Evolutionary conservation across 495 filamentous ascomycete species (phyloP).

Genomic region (Hapsidospora chrysogenum): DNA sequence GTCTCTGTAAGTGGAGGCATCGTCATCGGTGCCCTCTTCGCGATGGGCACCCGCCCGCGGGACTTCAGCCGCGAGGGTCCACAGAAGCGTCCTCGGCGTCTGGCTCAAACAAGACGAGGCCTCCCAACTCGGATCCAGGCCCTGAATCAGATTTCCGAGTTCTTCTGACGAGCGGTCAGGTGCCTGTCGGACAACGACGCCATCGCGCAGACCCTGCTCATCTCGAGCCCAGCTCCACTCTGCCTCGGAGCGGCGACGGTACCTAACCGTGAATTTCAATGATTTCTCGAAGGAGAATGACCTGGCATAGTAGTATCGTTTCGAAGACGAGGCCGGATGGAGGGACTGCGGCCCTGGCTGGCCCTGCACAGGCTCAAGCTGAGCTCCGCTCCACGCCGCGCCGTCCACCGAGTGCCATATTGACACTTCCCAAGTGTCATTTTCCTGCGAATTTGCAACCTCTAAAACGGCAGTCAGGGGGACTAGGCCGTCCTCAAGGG

Average conservation of each 20-base stretch:
- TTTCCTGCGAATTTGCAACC: conserved; percentile 32
- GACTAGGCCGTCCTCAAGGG: conserved; percentile 32
- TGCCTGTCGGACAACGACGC: conserved; percentile 37
- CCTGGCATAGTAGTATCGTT: conserved; percentile 15
- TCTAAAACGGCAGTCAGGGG: conserved; percentile 59
- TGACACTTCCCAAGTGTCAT: conserved; percentile 51
- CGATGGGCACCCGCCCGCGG: conserved; percentile 14
- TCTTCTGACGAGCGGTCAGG: conserved; percentile 16
- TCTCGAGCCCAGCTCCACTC: conserved; percentile 67
- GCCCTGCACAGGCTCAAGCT: conserved; percentile 21
- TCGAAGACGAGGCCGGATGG: conserved; percentile 10
- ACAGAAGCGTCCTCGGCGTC: conserved; percentile 52
- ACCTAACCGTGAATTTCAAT: conserved; percentile 61
- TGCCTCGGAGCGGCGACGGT: conserved; percentile 33
- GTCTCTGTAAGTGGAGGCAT: conserved; percentile 34
- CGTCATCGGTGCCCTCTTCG: too few species aligned
- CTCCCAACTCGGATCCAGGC: conserved; percentile 38
- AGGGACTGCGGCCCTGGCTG: conserved; percentile 16
- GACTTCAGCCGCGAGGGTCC: conserved; percentile 44
- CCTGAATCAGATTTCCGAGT: conserved; percentile 42
- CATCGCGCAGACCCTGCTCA: conserved; percentile 40
- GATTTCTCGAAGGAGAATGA: conserved; percentile 22
- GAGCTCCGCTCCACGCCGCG: conserved; percentile 30
- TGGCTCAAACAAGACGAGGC: conserved; percentile 43
- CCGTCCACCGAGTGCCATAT: conserved; percentile 55